These are phyloP conservation scores for Kwoniella heveanensis DNA, from an alignment of 768 basidiomycete genomes.

Conservation along the genomic window DNA sequence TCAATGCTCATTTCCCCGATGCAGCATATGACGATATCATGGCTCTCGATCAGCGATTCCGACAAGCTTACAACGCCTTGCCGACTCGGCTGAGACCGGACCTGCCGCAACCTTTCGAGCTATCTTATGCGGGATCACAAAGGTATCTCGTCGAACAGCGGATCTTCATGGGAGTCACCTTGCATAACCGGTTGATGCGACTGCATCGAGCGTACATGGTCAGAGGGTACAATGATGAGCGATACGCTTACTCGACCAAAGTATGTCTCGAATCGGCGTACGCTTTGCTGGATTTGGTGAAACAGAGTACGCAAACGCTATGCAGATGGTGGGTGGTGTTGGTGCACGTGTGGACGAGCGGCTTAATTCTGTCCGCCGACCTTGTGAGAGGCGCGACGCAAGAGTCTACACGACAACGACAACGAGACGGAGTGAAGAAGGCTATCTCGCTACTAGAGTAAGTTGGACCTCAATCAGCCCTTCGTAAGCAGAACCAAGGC, in stretches of 20 bases:
- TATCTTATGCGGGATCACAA: conserved; percentile 14
- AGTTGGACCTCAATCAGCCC: no score
- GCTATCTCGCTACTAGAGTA: conserved; percentile 25
- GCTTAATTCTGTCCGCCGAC: conserved; percentile 27
- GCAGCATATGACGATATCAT: conserved; percentile 24
- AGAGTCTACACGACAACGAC: conserved; percentile 2
- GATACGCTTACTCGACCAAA: conserved; percentile 21
- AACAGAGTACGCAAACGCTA: conserved; percentile 21
- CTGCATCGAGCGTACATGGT: conserved; percentile 28
- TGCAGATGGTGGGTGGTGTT: conserved; percentile 33
- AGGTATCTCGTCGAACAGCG: conserved; percentile 25
- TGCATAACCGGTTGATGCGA: conserved; percentile 27
- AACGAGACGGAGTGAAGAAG: conserved; percentile 18
- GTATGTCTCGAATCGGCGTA: conserved; percentile 26
- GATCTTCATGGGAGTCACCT: conserved; percentile 30
- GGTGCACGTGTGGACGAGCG: conserved; percentile 30
- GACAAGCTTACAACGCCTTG: conserved; percentile 18
- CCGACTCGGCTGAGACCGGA: conserved; percentile 19
- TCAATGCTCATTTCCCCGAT: conserved; percentile 29
- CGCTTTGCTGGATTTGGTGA: conserved; percentile 22
- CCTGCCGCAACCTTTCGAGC: conserved; percentile 24
- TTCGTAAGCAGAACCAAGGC: no score
- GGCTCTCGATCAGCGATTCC: conserved; percentile 17
- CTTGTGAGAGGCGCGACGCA: conserved; percentile 12
- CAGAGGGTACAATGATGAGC: conserved; percentile 18